Evolutionary conservation across 2,329 filamentous ascomycete species (phyloP), one percentile per base, ranked within the genome.

Genomic region (Phialophora chinensis): DNA sequence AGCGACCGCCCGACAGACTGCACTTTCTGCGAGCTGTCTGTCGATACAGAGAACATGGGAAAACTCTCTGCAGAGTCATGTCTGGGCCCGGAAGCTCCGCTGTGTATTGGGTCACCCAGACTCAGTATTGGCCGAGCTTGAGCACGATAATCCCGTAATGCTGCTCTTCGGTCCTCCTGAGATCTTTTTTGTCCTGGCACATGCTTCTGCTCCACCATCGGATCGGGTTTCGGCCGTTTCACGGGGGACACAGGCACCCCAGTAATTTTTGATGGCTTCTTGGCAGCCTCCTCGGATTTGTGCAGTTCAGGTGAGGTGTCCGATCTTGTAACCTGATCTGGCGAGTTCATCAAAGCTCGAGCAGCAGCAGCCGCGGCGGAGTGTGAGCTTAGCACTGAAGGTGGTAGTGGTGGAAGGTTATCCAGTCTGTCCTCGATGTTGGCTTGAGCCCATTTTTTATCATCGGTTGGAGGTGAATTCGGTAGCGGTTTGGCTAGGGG

Each of bases 11-110:
- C 82, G 38, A 84, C 77, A 3, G 85, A 88, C 62, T 81, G 81
- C 5, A 80, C 81, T 60, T 77, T 80, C 60, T 84, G 80, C 5
- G 86, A 88, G 66, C 81, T 82, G 67, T 85, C 85, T 1, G 85
- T 84, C 10, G 86, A 87, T n/a, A 85, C 84, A 47, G 86, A 87
- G 69, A 89, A 87, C 83, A 88, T 88, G 25, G 83, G 79, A 70
- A 88, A 88, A 74, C 86, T 88, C 68, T 88, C 87, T 6, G 83
- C 81, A 27, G 86, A 88, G 70, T 87, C 83, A 71, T 86, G 85
- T 42, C 85, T 82, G 73, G 68, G 71, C 61, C 76, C 70, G 64
- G 70, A 72, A 70, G 73, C 73, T 66, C 76, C 74, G 70, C 73
- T 74, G 74, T 59, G 67, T 56, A 23, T 75, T 25, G 77, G 72